These are phyloP conservation scores for Agroathelia rolfsii DNA, from an alignment of 1,284 basidiomycete genomes.

Conservation along the genomic window DNA sequence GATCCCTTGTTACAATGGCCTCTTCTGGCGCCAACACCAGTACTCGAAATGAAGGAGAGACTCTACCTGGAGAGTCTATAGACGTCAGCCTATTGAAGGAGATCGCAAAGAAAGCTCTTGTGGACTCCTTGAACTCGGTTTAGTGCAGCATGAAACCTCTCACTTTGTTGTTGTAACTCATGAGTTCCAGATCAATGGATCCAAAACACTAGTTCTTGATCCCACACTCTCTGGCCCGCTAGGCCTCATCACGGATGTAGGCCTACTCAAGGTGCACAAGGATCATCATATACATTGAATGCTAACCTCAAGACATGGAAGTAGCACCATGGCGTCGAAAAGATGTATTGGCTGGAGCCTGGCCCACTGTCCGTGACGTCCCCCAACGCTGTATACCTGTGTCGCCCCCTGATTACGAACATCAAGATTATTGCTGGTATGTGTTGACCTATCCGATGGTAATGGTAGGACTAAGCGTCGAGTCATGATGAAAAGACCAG, in stretches of 20 bases:
- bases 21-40: conserved; percentile 18
- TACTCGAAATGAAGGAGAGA: conserved; percentile 14
- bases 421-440: conserved; percentile 87
- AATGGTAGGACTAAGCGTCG: conserved; percentile 8
- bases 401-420: conserved; percentile 77
- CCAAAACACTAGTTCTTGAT: conserved; percentile 94
- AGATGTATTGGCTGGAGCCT: conserved; percentile 98
- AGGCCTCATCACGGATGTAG: conserved; percentile 87
- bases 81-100: conserved; percentile 70
- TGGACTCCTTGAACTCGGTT: conserved; percentile 79
- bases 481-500: conserved; percentile 51
- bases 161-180: conserved; percentile 7
- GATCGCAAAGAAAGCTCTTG: conserved; percentile 63
- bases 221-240: conserved; percentile 83
- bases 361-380: conserved; percentile 79
- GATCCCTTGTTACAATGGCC: no score
- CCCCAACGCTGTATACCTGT: conserved; percentile 89
- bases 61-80: conserved; percentile 31
- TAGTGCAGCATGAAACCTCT: background rate
- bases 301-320: conserved; percentile 7
- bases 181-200: conserved; percentile 72
- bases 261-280: conserved; percentile 71
- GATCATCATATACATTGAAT: conserved; percentile 1
- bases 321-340: conserved; percentile 96
- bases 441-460: conserved; percentile 16